These are phyloP conservation scores for Leucocoprinus leucothites DNA, from an alignment of 768 basidiomycete genomes.

Conservation along the genomic window DNA sequence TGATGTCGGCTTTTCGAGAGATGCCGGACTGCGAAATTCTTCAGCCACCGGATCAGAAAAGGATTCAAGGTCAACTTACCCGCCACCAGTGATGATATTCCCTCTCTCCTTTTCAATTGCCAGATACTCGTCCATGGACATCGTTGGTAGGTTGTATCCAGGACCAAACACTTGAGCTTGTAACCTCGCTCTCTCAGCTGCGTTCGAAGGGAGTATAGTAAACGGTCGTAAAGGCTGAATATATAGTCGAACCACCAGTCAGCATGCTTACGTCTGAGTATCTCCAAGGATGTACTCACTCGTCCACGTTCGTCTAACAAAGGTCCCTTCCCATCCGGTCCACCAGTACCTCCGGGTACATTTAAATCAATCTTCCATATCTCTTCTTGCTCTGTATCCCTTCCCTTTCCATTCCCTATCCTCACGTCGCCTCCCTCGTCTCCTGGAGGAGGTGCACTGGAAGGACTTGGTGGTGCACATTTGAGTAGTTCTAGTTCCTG, in stretches of 20 bases:
- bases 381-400: slow-evolving; percentile 30
- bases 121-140: slow-evolving; percentile 95
- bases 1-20: slow-evolving; percentile 63
- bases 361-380: slow-evolving; percentile 76
- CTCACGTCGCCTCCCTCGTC: slow-evolving; percentile 37
- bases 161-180: slow-evolving; percentile 83
- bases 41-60: slow-evolving; percentile 1
- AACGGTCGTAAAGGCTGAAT: slow-evolving; percentile 84
- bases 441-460: slow-evolving; percentile 21
- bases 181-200: slow-evolving; percentile 65
- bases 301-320: slow-evolving; percentile 75
- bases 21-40: slow-evolving; percentile 49
- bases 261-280: not conserved
- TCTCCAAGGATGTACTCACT: slow-evolving; percentile 40
- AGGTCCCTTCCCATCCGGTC: slow-evolving; percentile 52
- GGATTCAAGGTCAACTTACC: slow-evolving; percentile 46
- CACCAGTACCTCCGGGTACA: slow-evolving; percentile 27
- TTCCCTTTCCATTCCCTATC: slow-evolving; percentile 26
- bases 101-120: slow-evolving; percentile 81
- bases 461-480: slow-evolving; percentile 46
- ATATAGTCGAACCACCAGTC: not conserved
- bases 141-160: slow-evolving; percentile 83
- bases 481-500: slow-evolving; percentile 73
- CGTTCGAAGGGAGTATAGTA: slow-evolving; percentile 79
- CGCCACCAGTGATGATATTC: slow-evolving; percentile 84